These are phyloP conservation scores for Microthlaspi erraticum DNA, from an alignment of 345 rosid species.

Conservation along the genomic window DNA sequence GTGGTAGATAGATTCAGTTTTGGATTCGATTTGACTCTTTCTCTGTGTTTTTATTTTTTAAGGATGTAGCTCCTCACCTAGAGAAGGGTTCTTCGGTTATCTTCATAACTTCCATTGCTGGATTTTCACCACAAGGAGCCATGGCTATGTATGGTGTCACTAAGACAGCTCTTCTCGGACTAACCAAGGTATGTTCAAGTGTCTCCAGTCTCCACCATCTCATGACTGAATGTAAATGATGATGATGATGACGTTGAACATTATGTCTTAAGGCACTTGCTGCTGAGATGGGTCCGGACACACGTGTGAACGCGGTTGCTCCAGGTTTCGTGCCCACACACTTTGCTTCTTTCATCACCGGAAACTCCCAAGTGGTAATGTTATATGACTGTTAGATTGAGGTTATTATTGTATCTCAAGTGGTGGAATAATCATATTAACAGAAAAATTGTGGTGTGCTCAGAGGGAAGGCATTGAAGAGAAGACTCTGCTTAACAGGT, in stretches of 20 bases:
- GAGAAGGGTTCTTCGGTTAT: constrained; percentile 79
- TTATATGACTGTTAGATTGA: constrained; percentile 3
- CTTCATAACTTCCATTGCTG: constrained; percentile 77
- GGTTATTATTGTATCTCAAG: not conserved
- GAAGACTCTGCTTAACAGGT: constrained; percentile 68
- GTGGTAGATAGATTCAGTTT: not conserved
- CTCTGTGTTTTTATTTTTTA: constrained; percentile 31
- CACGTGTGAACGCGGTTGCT: constrained; percentile 82
- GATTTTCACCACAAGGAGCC: constrained; percentile 61
- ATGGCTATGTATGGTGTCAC: constrained; percentile 94
- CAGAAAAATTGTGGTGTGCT: not conserved
- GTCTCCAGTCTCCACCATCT: not conserved
- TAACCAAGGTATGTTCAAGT: constrained; percentile 65
- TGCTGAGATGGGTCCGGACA: constrained; percentile 76
- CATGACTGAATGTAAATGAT: not conserved
- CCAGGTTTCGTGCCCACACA: constrained; percentile 94
- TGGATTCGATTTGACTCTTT: not conserved
- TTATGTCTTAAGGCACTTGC: constrained; percentile 73
- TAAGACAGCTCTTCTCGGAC: constrained; percentile 91
- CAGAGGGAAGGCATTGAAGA: constrained; percentile 60
- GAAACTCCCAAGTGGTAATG: constrained; percentile 56
- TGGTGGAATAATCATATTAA: not conserved
- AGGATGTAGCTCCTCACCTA: constrained; percentile 83
- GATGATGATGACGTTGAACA: not conserved
- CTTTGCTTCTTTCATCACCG: constrained; percentile 66